Conservation (phyloP, 805 yeast genomes). For the Komagataella ulmi region DNA sequence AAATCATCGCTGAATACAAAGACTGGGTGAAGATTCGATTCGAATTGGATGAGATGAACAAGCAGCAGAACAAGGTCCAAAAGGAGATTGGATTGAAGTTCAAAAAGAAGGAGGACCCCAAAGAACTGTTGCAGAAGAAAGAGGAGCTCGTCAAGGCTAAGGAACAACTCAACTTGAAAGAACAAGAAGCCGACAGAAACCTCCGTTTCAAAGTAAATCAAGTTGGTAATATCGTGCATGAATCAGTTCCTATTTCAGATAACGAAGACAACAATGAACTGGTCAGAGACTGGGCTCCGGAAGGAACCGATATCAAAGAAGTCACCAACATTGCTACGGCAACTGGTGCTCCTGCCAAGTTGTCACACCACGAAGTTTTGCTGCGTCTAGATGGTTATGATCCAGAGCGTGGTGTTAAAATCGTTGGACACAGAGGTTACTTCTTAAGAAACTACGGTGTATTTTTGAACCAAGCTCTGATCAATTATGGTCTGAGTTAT, state of each 20-base stretch:
- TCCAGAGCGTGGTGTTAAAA: constrained; percentile 96
- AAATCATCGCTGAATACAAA: constrained; percentile 82
- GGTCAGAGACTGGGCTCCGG: constrained; percentile 81
- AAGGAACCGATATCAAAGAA: constrained; percentile 32
- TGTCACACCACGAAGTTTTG: constrained; percentile 92
- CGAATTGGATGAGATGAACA: constrained; percentile 83
- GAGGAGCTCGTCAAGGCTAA: constrained; percentile 63
- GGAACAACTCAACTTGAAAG: constrained; percentile 48
- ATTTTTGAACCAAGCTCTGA: constrained; percentile 93
- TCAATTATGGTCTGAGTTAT: constrained; percentile 87
- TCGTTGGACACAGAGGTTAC: constrained; percentile 97
- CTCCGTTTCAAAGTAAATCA: constrained; percentile 73
- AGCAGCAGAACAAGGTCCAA: constrained; percentile 77
- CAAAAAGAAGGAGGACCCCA: constrained; percentile 92
- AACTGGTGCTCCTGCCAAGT: constrained; percentile 59
- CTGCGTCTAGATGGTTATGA: constrained; percentile 95
- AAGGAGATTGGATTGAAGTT: constrained; percentile 86
- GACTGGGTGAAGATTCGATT: constrained; percentile 86
- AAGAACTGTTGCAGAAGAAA: constrained; percentile 70
- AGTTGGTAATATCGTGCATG: constrained; percentile 92
- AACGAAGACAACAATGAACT: constrained; percentile 88
- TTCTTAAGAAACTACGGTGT: constrained; percentile 93
- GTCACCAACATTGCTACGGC: constrained; percentile 61
- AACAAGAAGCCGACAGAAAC: constrained; percentile 67
- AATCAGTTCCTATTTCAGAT: constrained; percentile 72